phyloP scores from a whole-genome alignment of 257 asterid genomes.

The Jasminum sambac region DNA sequence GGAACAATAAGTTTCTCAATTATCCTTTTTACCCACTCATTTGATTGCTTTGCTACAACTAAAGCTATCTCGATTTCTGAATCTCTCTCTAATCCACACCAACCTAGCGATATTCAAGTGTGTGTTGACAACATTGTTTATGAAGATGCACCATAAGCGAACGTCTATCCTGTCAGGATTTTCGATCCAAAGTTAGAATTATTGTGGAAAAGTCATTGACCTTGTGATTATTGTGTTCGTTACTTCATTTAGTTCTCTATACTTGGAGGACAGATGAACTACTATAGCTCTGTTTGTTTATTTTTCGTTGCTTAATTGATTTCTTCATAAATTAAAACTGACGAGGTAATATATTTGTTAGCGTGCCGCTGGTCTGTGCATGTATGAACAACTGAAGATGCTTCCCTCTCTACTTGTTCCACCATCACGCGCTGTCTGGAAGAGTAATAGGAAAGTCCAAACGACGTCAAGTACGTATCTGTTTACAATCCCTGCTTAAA shows the following conservation, averaged over 20 bases:
- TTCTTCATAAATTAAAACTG: slow-evolving; percentile 18
- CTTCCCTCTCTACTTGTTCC: slow-evolving; percentile 62
- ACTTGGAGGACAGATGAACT: slow-evolving; percentile 1
- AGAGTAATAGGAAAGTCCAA: slow-evolving; percentile 51
- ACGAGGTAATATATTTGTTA: slow-evolving; percentile 32
- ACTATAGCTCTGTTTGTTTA: slow-evolving; percentile 8
- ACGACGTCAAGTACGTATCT: slow-evolving; percentile 56
- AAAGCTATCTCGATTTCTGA: background rate
- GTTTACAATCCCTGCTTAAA: slow-evolving; percentile 8
- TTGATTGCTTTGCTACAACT: too few species aligned
- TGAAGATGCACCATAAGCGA: slow-evolving; percentile 11
- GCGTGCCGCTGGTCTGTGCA: slow-evolving; percentile 91
- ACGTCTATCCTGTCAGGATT: background rate
- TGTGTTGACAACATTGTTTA: background rate
- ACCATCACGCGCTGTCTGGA: slow-evolving; percentile 46
- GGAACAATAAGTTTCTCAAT: too few species aligned
- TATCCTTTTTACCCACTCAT: too few species aligned
- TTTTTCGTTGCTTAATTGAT: slow-evolving; percentile 3
- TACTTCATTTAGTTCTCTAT: background rate
- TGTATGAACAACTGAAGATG: slow-evolving; percentile 69
- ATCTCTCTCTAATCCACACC: slow-evolving; percentile 1
- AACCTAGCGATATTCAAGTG: background rate
- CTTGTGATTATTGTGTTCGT: slow-evolving; percentile 4
- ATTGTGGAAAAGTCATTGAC: background rate
- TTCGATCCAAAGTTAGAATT: background rate